A percentile compares a stretch with the other conserved stretches of the same genome.
Conservation (phyloP, 2,329 filamentous ascomycete genomes). For the Mariannaea sp. region DNA sequence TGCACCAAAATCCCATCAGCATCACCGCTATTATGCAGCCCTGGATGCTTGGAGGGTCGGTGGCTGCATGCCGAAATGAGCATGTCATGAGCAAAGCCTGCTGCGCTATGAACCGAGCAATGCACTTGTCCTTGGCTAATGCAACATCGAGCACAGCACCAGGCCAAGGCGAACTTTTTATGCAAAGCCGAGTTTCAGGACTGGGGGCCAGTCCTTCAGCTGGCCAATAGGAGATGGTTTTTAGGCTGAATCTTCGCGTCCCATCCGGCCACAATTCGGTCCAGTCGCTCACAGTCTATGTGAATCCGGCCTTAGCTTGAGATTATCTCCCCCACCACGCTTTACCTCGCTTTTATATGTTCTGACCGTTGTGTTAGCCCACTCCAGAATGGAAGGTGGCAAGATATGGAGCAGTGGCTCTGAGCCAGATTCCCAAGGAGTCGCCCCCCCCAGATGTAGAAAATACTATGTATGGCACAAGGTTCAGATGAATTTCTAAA, state of each 20-base stretch:
- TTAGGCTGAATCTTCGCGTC: slow-evolving; percentile 21
- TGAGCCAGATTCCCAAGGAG: background rate
- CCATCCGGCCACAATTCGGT: slow-evolving; percentile 34
- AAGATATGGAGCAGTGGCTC: slow-evolving; percentile 12
- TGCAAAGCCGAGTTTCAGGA: slow-evolving; percentile 47
- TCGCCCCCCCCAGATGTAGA: too few relatives aligned
- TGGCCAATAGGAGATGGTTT: slow-evolving; percentile 39
- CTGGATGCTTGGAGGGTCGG: slow-evolving; percentile 22
- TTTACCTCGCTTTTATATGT: slow-evolving; percentile 27
- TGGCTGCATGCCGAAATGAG: slow-evolving; percentile 39
- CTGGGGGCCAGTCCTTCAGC: slow-evolving; percentile 13
- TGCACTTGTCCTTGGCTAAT: slow-evolving; percentile 39
- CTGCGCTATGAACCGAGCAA: slow-evolving; percentile 24
- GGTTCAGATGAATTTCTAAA: slow-evolving; percentile 14
- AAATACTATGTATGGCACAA: too few relatives aligned
- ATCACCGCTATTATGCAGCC: slow-evolving; percentile 24
- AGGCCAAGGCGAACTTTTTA: slow-evolving; percentile 30
- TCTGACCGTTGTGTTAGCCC: slow-evolving; percentile 5
- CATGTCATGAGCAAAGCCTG: slow-evolving; percentile 23
- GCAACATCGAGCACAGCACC: slow-evolving; percentile 35
- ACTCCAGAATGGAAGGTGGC: slow-evolving; percentile 25
- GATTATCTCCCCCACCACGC: slow-evolving; percentile 25
- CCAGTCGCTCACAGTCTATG: slow-evolving; percentile 32
- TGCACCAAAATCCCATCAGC: slow-evolving; percentile 13
- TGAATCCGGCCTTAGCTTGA: slow-evolving; percentile 4